Conservation (phyloP, 2,329 filamentous ascomycete species). For the Colletotrichum australisinense region DNA sequence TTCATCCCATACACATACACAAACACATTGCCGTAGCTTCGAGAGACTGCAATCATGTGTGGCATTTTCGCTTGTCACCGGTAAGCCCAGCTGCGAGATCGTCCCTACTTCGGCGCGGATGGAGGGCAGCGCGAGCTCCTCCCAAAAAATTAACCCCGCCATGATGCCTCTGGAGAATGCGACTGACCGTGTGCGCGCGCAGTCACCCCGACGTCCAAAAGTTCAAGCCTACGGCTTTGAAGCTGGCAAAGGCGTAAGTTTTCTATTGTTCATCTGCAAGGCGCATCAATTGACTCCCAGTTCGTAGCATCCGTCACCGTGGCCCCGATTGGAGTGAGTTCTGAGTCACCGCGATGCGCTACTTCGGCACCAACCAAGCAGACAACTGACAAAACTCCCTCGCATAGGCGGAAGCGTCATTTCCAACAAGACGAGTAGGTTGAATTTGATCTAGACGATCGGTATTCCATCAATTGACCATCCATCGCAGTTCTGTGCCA, state of each 20-base stretch:
- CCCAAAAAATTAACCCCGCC: conserved; percentile 44
- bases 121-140: conserved; percentile 49
- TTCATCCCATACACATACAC: conserved; percentile 17
- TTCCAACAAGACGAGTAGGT: conserved; percentile 89
- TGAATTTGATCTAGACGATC: not conserved
- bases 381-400: conserved; percentile 44
- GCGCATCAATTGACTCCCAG: conserved; percentile 51
- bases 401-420: conserved; percentile 84
- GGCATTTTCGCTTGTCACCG: conserved; percentile 96
- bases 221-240: conserved; percentile 95
- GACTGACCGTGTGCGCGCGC: conserved; percentile 39
- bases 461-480: conserved; percentile 41
- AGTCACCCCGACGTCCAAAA: conserved; percentile 93
- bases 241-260: conserved; percentile 92
- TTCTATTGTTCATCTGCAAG: conserved; percentile 8
- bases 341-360: conserved; percentile 35
- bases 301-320: conserved; percentile 85
- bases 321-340: conserved; percentile 98
- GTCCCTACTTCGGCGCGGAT: conserved; percentile 38
- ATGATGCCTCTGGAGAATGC: conserved; percentile 37
- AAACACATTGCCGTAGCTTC: conserved; percentile 22
- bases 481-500: conserved; percentile 83
- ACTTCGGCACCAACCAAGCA: conserved; percentile 32
- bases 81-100: conserved; percentile 56
- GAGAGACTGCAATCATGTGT: conserved; percentile 77